Percentiles rank a stretch among this genome's conserved stretches.
Evolutionary conservation across 2,329 filamentous ascomycete species (phyloP).

Genomic region (Lizonia empirigonia): DNA sequence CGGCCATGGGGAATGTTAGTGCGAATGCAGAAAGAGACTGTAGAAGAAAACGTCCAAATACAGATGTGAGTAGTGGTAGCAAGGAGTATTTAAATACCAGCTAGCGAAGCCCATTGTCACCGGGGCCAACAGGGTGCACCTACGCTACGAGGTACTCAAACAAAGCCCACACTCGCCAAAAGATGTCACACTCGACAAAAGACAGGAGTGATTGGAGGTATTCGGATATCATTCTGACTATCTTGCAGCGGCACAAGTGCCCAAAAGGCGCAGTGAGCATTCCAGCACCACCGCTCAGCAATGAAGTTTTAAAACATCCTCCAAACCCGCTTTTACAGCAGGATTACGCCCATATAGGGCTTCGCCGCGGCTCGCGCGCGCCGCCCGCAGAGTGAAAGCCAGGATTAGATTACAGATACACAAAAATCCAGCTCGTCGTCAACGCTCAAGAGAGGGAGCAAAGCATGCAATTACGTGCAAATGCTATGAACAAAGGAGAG

Average conservation of each 20-base stretch:
- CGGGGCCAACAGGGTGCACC: too few species aligned
- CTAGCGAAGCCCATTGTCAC: too few species aligned
- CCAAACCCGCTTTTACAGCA: constrained; percentile 10
- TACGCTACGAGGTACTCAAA: too few species aligned
- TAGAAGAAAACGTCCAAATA: too few species aligned
- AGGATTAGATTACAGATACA: constrained; percentile 13
- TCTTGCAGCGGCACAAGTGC: constrained; percentile 12
- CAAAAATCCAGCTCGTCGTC: constrained; percentile 16
- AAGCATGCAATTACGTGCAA: constrained; percentile 9
- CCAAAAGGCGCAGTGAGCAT: constrained; percentile 10
- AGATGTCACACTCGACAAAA: not conserved
- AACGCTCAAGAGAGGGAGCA: constrained; percentile 12
- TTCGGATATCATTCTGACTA: constrained; percentile 11
- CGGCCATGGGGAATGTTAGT: not conserved
- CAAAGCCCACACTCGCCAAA: not conserved
- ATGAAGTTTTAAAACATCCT: constrained; percentile 15
- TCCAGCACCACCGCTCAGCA: constrained; percentile 8
- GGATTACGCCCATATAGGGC: constrained; percentile 11
- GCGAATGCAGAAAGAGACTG: not conserved
- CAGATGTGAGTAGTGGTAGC: too few species aligned
- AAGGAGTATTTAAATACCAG: too few species aligned
- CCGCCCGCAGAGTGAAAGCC: constrained; percentile 11
- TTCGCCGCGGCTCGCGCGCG: too few species aligned
- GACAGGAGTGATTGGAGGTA: constrained; percentile 6
- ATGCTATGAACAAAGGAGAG: constrained; percentile 10